These are phyloP conservation scores for Arthroderma sp. DNA, from an alignment of 2,329 filamentous ascomycete species.

Conservation along the genomic window DNA sequence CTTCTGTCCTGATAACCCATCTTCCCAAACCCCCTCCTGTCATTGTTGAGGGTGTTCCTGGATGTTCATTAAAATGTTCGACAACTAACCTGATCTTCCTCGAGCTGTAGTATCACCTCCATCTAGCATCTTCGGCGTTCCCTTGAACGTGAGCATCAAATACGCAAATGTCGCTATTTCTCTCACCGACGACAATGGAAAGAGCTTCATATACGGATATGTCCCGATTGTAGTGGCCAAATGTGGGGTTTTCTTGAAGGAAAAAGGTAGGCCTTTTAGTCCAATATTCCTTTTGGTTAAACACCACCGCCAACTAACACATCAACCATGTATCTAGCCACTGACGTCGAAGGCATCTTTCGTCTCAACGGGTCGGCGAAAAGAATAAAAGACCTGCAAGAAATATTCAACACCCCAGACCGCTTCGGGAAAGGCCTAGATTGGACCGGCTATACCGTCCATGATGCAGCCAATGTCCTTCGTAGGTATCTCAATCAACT, in stretches of 20 bases:
- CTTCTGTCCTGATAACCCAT: too few species aligned
- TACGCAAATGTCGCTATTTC: constrained; percentile 98
- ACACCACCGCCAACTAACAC: not conserved
- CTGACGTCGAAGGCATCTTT: constrained; percentile 90
- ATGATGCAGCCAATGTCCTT: constrained; percentile 94
- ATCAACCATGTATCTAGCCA: constrained; percentile 45
- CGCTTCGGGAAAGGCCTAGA: constrained; percentile 92
- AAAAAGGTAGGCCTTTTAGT: constrained; percentile 59
- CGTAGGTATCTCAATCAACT: constrained; percentile 91
- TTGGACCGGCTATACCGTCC: constrained; percentile 95
- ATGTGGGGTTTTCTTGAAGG: constrained; percentile 92
- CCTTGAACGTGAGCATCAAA: constrained; percentile 82
- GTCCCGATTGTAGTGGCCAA: constrained; percentile 97
- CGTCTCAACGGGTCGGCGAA: constrained; percentile 92
- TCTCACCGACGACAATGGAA: constrained; percentile 77
- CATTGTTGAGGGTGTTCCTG: too few species aligned
- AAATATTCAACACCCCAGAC: constrained; percentile 83
- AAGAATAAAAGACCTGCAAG: constrained; percentile 91
- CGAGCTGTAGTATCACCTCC: constrained; percentile 21
- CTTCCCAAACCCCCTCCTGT: too few species aligned
- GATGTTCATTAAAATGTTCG: too few species aligned
- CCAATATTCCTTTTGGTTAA: not conserved
- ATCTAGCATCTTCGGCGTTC: constrained; percentile 85
- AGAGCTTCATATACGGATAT: constrained; percentile 97
- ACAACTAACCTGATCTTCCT: not conserved